Evolutionary conservation across 1,284 basidiomycete species (phyloP).

Genomic region (Phlebopus sp.): DNA sequence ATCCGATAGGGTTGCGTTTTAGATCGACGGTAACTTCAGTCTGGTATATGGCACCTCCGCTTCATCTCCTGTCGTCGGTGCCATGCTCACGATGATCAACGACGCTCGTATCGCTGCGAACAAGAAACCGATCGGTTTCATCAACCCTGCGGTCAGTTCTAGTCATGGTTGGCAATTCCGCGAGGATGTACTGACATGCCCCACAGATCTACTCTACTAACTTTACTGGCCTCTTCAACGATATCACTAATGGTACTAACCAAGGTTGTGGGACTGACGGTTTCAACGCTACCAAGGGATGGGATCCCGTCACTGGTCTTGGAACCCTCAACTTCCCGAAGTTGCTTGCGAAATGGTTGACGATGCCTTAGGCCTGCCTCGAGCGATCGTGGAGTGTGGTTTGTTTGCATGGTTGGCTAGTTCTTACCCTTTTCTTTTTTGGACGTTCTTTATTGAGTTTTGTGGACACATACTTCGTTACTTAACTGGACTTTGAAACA

Average conservation of each 20-base stretch:
- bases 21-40: constrained; percentile 35
- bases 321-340: constrained; percentile 33
- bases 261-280: constrained; percentile 40
- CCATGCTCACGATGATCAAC: constrained; percentile 48
- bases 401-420: too few relatives aligned
- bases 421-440: too few relatives aligned
- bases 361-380: constrained; percentile 22
- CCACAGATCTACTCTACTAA: constrained; percentile 25
- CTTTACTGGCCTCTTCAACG: constrained; percentile 35
- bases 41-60: constrained; percentile 40
- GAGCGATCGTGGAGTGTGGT: too few relatives aligned
- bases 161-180: background rate
- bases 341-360: constrained; percentile 22
- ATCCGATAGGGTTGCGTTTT: background rate
- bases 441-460: too few relatives aligned
- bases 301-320: constrained; percentile 41
- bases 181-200: background rate
- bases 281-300: constrained; percentile 35
- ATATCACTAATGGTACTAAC: constrained; percentile 45
- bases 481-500: too few relatives aligned
- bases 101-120: constrained; percentile 40
- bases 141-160: constrained; percentile 33
- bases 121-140: constrained; percentile 40
- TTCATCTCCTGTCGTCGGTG: constrained; percentile 41
- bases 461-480: too few relatives aligned